Evolutionary conservation across 768 basidiomycete genomes (phyloP), one percentile per base, ranked within the genome.

Genomic region (Panaeolus cyanescens): DNA sequence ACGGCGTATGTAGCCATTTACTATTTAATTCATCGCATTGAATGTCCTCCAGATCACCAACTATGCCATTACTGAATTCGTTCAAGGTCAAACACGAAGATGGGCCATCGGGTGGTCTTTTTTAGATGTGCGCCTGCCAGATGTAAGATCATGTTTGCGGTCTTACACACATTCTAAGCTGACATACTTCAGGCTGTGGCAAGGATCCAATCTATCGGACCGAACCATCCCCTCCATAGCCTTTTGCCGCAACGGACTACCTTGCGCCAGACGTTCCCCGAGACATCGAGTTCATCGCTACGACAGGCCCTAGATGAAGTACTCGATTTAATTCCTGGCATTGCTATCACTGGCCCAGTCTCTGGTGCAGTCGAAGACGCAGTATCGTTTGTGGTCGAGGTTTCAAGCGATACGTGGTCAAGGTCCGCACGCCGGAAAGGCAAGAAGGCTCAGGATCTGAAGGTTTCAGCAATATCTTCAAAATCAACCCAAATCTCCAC

Each of bases 91-190:
- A 59, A 98, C 96, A 0, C 82, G 90, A 1, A 85, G 97, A n/a
- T 99, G 95, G 95, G 92, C 89, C 0, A 74, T 99, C 2, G 93
- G 84, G 0, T 98, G 96, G 96, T 95, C 92, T 0, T 87, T 89
- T 58, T 77, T 75, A 2, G 80, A 83, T 30, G 71, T 71, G 13
- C 85, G 86, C 6, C 75, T 97, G 31, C 88, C 93, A 1, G 94
- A 97, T 64, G 96, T 95, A 70, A 56, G 92, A 78, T 10, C 17
- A 34, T 13, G 22, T 25, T 33, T 37, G 50, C 32, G 39, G 31
- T 32, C 36, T 22, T 32, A 22, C 60, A 32, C 31, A 3, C 28
- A 20, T 59, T 31, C 19, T 37, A 20, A 12, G 31, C 34, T 50
- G 25, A 32, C 57, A 20, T 40, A 7, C 32, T 42, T 3, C 60